A percentile compares a stretch with the other conserved stretches of the same genome.
These are phyloP conservation scores for Globisporangium acanthophoron DNA, from an alignment of 352 stramenopile species.

Conservation along the genomic window DNA sequence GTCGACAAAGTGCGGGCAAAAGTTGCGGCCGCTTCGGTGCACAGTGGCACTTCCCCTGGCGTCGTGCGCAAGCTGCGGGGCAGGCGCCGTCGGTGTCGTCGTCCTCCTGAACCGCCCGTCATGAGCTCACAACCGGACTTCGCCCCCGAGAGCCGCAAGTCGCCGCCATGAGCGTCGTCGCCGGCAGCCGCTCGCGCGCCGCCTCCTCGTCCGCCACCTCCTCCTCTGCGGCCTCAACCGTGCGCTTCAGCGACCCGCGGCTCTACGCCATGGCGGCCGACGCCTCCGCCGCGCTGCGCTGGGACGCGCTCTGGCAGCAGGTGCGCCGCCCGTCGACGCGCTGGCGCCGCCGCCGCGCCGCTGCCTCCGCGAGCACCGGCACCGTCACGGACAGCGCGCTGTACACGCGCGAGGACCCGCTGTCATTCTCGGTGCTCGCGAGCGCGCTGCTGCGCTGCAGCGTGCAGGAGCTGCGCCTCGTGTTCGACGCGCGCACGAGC, in stretches of 20 bases:
- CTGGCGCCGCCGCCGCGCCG: slow-evolving; percentile 18
- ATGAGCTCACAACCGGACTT: too few relatives aligned
- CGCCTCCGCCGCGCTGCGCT: slow-evolving; percentile 22
- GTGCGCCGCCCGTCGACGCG: slow-evolving; percentile 12
- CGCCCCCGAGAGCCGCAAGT: too few relatives aligned
- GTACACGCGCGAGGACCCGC: slow-evolving; percentile 11
- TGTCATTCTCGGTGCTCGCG: slow-evolving; percentile 12
- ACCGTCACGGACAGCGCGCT: slow-evolving; percentile 11
- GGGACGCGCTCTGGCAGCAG: slow-evolving; percentile 22
- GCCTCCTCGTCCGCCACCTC: background rate
- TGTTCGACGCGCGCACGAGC: slow-evolving; percentile 14
- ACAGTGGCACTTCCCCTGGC: too few relatives aligned
- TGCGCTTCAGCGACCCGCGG: slow-evolving; percentile 28
- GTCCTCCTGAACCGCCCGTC: too few relatives aligned
- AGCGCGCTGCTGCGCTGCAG: slow-evolving; percentile 8
- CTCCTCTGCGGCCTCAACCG: background rate
- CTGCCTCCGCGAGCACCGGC: slow-evolving; percentile 3
- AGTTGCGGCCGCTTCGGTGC: too few relatives aligned
- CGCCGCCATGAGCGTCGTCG: too few relatives aligned
- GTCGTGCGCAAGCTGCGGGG: too few relatives aligned
- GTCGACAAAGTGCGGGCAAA: too few relatives aligned
- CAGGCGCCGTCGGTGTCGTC: too few relatives aligned
- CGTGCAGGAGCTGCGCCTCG: slow-evolving; percentile 11
- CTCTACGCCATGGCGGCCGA: slow-evolving; percentile 25
- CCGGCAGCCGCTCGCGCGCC: background rate